Evolutionary conservation across 306 rosid genomes (phyloP).

Genomic region (Lagenaria siceraria): DNA sequence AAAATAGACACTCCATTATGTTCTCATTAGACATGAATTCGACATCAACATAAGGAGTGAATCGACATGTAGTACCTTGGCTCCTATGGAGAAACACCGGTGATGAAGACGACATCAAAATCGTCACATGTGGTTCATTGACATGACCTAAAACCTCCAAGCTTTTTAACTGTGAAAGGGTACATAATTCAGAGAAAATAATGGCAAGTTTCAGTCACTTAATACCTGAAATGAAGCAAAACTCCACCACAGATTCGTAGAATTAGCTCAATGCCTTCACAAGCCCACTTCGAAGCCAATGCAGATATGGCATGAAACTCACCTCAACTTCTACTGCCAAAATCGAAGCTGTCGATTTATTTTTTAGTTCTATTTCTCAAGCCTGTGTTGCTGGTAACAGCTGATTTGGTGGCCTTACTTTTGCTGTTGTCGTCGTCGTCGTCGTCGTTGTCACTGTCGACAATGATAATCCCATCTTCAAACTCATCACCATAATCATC

Average conservation of each 20-base stretch:
- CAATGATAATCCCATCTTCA: constrained; percentile 17
- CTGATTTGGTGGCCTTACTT: constrained; percentile 8
- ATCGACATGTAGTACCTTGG: neutral
- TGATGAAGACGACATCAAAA: neutral
- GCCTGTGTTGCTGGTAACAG: constrained; percentile 2
- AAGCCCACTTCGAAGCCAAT: neutral
- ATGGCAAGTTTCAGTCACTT: neutral
- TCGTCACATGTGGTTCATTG: neutral
- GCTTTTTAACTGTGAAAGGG: neutral
- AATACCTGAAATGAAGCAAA: neutral
- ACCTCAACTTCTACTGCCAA: neutral
- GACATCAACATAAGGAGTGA: too few species aligned
- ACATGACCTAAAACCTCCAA: neutral
- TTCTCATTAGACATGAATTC: neutral
- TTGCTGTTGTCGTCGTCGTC: constrained; percentile 13
- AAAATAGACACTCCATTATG: neutral
- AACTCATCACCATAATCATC: constrained; percentile 20
- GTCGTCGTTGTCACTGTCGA: constrained; percentile 7
- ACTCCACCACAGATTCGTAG: neutral
- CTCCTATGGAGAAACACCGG: neutral
- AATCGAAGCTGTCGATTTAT: neutral
- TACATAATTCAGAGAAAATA: neutral
- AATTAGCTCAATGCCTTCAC: neutral
- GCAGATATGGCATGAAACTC: neutral
- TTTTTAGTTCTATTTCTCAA: constrained; percentile 15